These are phyloP conservation scores for Colletotrichum noveboracense DNA, from an alignment of 2,329 filamentous ascomycete species.

Conservation along the genomic window DNA sequence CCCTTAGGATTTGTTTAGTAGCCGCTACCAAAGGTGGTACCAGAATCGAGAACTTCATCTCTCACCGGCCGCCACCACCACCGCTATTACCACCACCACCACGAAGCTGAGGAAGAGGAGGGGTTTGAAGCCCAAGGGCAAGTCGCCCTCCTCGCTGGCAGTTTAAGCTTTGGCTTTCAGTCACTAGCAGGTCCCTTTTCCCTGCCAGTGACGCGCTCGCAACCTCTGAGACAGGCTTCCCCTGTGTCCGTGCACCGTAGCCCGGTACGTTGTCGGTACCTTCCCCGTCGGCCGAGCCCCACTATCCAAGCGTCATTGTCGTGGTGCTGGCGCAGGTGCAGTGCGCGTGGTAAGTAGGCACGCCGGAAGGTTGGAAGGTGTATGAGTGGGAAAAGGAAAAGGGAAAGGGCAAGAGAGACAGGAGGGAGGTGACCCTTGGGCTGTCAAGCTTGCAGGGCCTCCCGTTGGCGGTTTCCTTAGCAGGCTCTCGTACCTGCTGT, in stretches of 20 bases:
- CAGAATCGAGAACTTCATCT: not conserved
- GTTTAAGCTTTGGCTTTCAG: slow-evolving; percentile 18
- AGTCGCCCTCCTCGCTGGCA: not conserved
- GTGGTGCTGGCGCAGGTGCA: not conserved
- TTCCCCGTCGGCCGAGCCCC: not conserved
- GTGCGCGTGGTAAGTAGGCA: not conserved
- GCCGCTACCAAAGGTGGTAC: not conserved
- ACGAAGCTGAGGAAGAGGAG: not conserved
- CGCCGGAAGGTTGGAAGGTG: not conserved
- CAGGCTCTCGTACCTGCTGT: not conserved
- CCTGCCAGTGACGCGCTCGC: not conserved
- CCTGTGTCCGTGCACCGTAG: not conserved
- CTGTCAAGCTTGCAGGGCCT: not conserved
- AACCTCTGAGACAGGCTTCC: not conserved
- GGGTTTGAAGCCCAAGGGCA: not conserved
- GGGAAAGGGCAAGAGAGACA: not conserved
- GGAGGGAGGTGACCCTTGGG: not conserved
- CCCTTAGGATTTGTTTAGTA: not conserved
- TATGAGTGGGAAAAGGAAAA: not conserved
- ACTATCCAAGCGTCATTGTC: slow-evolving; percentile 11
- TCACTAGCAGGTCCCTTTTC: not conserved
- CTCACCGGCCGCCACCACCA: not conserved
- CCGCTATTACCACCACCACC: not conserved
- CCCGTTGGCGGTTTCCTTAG: not conserved
- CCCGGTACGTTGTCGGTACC: slow-evolving; percentile 1